A percentile compares a stretch with the other conserved stretches of the same genome.
These are phyloP conservation scores for Aspergillus bombycis DNA, from an alignment of 2,329 filamentous ascomycete genomes.

Conservation along the genomic window DNA sequence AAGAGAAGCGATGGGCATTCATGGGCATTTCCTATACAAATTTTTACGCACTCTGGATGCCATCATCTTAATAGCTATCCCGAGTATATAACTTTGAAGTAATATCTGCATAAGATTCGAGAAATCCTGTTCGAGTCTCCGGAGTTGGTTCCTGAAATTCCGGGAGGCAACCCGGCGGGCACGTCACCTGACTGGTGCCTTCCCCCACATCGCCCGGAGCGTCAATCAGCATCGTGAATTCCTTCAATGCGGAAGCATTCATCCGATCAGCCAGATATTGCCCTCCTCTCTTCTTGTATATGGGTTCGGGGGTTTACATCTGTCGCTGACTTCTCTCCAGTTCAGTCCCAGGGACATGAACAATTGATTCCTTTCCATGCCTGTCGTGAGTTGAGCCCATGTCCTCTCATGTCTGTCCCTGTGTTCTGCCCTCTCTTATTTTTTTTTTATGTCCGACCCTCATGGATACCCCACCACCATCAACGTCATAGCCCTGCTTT, in stretches of 20 bases:
- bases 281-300: conserved; percentile 13
- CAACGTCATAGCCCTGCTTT: conserved; percentile 3
- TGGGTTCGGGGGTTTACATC: conserved; percentile 16
- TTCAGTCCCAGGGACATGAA: conserved; percentile 20
- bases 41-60: neutral
- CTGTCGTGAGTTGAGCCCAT: conserved; percentile 38
- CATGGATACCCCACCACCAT: conserved; percentile 6
- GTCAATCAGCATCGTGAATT: conserved; percentile 14
- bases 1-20: neutral
- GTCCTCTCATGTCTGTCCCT: conserved; percentile 12
- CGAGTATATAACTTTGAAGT: neutral
- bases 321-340: conserved; percentile 8
- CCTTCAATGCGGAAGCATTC: conserved; percentile 8
- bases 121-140: neutral
- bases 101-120: neutral
- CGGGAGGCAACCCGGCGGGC: conserved; percentile 23
- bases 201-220: conserved; percentile 11
- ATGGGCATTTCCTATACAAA: neutral
- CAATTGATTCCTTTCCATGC: conserved; percentile 27
- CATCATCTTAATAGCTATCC: no score
- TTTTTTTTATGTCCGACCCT: conserved; percentile 2
- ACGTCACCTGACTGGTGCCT: conserved; percentile 33
- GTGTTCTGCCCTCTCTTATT: conserved; percentile 14
- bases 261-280: conserved; percentile 10
- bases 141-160: conserved; percentile 1